Evolutionary conservation across 2,329 filamentous ascomycete genomes (phyloP).

Genomic region (Aspergillus nomiae): DNA sequence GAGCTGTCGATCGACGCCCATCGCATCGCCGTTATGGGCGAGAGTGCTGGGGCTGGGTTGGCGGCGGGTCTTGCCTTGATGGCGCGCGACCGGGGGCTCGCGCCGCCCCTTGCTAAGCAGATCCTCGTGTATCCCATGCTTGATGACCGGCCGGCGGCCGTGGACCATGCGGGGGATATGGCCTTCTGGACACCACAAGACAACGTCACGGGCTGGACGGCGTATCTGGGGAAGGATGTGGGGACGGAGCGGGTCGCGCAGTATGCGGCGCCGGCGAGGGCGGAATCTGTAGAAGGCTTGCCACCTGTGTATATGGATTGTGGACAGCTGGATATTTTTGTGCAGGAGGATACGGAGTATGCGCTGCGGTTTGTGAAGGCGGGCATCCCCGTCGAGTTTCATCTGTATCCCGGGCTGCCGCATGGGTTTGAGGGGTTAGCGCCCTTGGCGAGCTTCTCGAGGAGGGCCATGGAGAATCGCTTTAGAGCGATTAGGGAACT

Average conservation of each 20-base stretch:
- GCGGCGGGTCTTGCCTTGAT: conserved; percentile 58
- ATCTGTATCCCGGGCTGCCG: conserved; percentile 46
- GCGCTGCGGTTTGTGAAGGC: conserved; percentile 40
- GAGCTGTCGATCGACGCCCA: conserved; percentile 47
- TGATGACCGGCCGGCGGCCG: conserved; percentile 36
- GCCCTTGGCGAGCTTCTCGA: conserved; percentile 8
- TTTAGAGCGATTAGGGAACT: conserved; percentile 1
- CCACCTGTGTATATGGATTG: conserved; percentile 48
- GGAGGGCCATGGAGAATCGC: conserved; percentile 18
- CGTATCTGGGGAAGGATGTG: conserved; percentile 21
- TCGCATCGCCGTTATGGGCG: conserved; percentile 57
- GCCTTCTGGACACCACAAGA: conserved; percentile 23
- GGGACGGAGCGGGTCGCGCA: conserved; percentile 33
- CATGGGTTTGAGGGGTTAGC: conserved; percentile 43
- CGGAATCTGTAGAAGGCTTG: conserved; percentile 36
- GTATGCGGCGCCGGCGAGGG: conserved; percentile 39
- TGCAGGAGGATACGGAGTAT: conserved; percentile 44
- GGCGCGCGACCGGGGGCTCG: conserved; percentile 38
- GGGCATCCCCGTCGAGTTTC: conserved; percentile 45
- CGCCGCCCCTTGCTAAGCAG: conserved; percentile 40
- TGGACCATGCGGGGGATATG: conserved; percentile 12
- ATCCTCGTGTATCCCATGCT: conserved; percentile 47
- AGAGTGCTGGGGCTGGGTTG: conserved; percentile 60
- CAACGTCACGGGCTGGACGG: conserved; percentile 24
- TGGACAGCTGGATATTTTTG: conserved; percentile 47